phyloP scores from a whole-genome alignment of 164 flowering plant species.

The Piper longum region DNA sequence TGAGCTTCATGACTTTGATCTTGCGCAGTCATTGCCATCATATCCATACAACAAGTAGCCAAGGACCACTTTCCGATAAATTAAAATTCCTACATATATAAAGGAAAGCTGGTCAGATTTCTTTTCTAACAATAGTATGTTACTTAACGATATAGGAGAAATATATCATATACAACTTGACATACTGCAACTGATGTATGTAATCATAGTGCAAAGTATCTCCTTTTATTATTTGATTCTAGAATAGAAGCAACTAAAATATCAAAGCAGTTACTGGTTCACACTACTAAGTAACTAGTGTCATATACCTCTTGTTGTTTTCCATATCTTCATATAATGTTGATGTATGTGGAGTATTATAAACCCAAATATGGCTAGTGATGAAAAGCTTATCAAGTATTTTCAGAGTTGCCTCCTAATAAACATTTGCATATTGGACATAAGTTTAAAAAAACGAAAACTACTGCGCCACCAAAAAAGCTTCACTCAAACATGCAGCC shows the following conservation, averaged over 20 bases:
- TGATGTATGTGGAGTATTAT: background rate
- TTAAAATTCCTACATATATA: background rate
- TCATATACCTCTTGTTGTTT: background rate
- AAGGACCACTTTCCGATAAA: background rate
- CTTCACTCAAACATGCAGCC: too few relatives aligned
- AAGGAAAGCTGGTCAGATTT: background rate
- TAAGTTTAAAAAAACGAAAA: too few relatives aligned
- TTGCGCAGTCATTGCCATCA: slow-evolving; percentile 11
- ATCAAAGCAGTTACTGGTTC: background rate
- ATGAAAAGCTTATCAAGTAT: too few relatives aligned
- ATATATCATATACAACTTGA: background rate
- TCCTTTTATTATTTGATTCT: background rate
- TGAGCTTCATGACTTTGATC: background rate
- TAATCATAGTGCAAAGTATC: background rate
- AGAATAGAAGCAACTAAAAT: background rate
- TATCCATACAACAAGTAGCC: slow-evolving; percentile 2
- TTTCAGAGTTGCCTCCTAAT: too few relatives aligned
- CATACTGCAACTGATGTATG: background rate
- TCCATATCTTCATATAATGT: too few relatives aligned
- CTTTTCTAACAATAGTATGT: background rate
- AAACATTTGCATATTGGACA: too few relatives aligned
- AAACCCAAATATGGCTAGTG: background rate
- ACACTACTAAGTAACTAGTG: background rate
- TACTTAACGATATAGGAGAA: too few relatives aligned
- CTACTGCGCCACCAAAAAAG: too few relatives aligned